Percentiles rank a stretch among this genome's conserved stretches.
Conservation (phyloP, 2,329 filamentous ascomycete species). For the Xylaria sp. region DNA sequence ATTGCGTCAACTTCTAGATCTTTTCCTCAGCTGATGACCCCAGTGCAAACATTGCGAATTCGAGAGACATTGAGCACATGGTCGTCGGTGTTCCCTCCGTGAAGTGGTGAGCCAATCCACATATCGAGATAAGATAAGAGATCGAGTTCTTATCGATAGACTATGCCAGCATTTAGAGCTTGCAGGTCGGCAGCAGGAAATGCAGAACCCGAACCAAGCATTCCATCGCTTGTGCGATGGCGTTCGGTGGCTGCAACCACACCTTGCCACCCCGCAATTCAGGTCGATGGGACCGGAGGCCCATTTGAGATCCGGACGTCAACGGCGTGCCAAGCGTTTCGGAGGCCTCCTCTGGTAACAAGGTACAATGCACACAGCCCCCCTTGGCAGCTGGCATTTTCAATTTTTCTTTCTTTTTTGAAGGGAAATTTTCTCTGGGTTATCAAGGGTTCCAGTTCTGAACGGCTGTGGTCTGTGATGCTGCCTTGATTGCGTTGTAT, state of each 20-base stretch:
- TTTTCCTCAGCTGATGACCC: too few relatives aligned
- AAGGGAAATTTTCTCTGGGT: not conserved
- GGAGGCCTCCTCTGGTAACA: not conserved
- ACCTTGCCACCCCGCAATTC: not conserved
- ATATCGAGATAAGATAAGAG: not conserved
- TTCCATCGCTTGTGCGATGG: not conserved
- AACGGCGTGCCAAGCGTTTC: not conserved
- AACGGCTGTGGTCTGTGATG: too few relatives aligned
- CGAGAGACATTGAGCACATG: too few relatives aligned
- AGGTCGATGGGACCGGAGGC: not conserved
- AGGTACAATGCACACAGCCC: not conserved
- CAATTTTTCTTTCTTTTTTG: too few relatives aligned
- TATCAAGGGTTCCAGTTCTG: not conserved
- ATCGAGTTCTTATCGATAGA: not conserved
- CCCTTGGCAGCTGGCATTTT: not conserved
- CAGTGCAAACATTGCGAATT: too few relatives aligned
- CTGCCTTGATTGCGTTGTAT: too few relatives aligned
- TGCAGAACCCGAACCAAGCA: not conserved
- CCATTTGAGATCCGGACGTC: not conserved
- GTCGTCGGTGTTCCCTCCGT: not conserved
- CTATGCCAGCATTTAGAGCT: not conserved
- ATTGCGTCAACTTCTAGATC: too few relatives aligned
- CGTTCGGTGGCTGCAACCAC: not conserved
- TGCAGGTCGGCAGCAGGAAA: not conserved
- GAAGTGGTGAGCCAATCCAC: not conserved